Percentiles rank a stretch among this genome's conserved stretches.
These are phyloP conservation scores for Magnolia officinalis DNA, from an alignment of 164 flowering plant species.

Conservation along the genomic window DNA sequence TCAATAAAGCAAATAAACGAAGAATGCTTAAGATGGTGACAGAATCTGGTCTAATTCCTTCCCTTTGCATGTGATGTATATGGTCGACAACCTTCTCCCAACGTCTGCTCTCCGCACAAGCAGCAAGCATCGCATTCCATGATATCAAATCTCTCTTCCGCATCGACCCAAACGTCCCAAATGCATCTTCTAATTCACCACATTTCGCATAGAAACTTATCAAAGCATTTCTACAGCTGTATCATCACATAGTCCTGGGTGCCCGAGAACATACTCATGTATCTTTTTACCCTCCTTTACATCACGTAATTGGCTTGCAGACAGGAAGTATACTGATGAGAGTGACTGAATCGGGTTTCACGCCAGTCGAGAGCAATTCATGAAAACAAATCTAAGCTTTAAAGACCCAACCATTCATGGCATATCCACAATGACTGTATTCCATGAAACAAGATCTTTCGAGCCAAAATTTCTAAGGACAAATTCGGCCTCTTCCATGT, in stretches of 20 bases:
- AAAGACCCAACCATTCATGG: conserved; percentile 38
- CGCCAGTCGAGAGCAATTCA: conserved; percentile 29
- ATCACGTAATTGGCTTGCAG: conserved; percentile 43
- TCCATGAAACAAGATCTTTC: conserved; percentile 85
- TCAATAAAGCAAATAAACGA: conserved; percentile 29
- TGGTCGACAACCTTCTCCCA: conserved; percentile 28
- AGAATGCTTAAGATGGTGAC: conserved; percentile 53
- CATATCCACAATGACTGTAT: conserved; percentile 66
- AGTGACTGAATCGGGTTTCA: conserved; percentile 50
- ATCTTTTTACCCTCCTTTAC: conserved; percentile 47
- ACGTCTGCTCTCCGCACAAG: conserved; percentile 31
- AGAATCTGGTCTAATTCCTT: conserved; percentile 55
- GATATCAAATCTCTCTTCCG: conserved; percentile 58
- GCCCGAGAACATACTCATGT: conserved; percentile 50
- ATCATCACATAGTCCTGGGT: conserved; percentile 30
- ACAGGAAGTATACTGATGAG: conserved; percentile 62
- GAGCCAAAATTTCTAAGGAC: conserved; percentile 44
- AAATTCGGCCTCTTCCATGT: conserved; percentile 40
- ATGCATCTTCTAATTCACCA: conserved; percentile 39
- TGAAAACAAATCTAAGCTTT: conserved; percentile 52
- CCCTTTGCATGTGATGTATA: conserved; percentile 42
- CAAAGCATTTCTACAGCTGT: conserved; percentile 61
- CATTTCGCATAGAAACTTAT: conserved; percentile 68
- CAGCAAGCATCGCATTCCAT: conserved; percentile 82
- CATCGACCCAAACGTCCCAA: conserved; percentile 38